A percentile compares a stretch with the other conserved stretches of the same genome.
Conservation (phyloP, 2,329 filamentous ascomycete genomes). For the Verticillium albo-atrum region DNA sequence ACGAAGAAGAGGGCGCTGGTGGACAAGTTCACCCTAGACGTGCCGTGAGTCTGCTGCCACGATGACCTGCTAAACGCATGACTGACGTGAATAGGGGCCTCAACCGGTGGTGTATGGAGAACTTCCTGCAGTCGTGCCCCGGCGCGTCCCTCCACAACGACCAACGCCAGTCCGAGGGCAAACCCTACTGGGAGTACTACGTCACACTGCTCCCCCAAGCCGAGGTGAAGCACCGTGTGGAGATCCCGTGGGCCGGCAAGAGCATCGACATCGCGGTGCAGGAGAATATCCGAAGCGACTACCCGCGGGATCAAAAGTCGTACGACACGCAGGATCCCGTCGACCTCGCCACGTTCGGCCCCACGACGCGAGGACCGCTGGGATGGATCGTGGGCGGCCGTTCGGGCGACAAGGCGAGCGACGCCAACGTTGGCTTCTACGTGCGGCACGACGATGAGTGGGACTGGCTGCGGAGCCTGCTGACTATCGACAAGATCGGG, state of each 20-base stretch:
- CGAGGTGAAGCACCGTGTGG: conserved; percentile 16
- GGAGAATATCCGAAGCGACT: conserved; percentile 12
- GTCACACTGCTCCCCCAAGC: conserved; percentile 18
- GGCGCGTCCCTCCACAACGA: conserved; percentile 18
- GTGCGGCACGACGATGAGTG: conserved; percentile 37
- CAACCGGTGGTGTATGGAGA: conserved; percentile 17
- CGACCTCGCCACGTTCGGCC: conserved; percentile 15
- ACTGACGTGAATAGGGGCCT: conserved; percentile 8
- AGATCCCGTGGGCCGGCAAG: conserved; percentile 15
- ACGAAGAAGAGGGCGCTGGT: conserved; percentile 3
- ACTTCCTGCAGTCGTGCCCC: conserved; percentile 17
- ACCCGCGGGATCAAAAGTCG: conserved; percentile 12
- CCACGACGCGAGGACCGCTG: conserved; percentile 13
- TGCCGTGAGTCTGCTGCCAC: not conserved
- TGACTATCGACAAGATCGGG: conserved; percentile 22
- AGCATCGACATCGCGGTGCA: conserved; percentile 15
- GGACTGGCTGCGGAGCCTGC: conserved; percentile 33
- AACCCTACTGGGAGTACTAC: conserved; percentile 20
- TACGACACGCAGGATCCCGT: conserved; percentile 15
- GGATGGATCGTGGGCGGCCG: conserved; percentile 10
- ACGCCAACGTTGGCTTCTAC: conserved; percentile 42
- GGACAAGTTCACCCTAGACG: conserved; percentile 9
- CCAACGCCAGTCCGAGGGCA: conserved; percentile 17
- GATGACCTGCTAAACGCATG: not conserved
- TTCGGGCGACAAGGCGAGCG: conserved; percentile 31